Evolutionary conservation across 306 rosid genomes (phyloP), one percentile per base, ranked within the genome.

Genomic region (Acacia crassicarpa): DNA sequence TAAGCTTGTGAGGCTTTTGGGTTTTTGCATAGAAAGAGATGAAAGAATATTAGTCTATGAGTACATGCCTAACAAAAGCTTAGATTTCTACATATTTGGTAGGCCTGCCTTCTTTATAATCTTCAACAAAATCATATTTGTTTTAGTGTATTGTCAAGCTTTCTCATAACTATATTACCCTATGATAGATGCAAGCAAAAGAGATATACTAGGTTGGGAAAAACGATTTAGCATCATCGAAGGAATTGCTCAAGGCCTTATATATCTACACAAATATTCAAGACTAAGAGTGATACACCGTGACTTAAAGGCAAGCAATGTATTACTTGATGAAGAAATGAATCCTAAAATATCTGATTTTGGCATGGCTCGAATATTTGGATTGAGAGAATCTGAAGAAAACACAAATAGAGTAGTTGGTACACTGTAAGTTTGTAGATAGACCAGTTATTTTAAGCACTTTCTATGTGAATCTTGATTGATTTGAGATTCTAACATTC

Each of bases 311-410:
- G 78, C 83, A 20, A 74, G 85, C 61, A 83, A 83, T 40, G 70
- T 83, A 27, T 72, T 77, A 41, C 83, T 86, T 33, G 85, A 86
- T 69, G 2, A 78, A 14, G 81, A 75, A 10, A 82, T 87, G 87
- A 78, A 62, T 33, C 84, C 84, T 9, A 87, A 87, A 84, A 74
- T 86, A 22, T 69, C 78, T 30, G 80, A 84, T 65, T 87, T 87
- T 78, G 87, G 87, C 25, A 68, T 87, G 85, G 86, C 86, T 17
- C 73, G 80, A 61, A 87, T 84, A 78, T 87, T 82, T 75, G 72
- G 53, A 15, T 38, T 65, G 68, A 75, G 59, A 41, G 86, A 66
- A 44, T 35, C 7, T 1, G 84, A 84, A 78, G 90, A 79, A 63
- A 84, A 81, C 9, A 81, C 85, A 8, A 85, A 76, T 16, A 76